Conservation (phyloP, 371 early-diverging fungal genomes). For the Lichtheimia corymbifera region DNA sequence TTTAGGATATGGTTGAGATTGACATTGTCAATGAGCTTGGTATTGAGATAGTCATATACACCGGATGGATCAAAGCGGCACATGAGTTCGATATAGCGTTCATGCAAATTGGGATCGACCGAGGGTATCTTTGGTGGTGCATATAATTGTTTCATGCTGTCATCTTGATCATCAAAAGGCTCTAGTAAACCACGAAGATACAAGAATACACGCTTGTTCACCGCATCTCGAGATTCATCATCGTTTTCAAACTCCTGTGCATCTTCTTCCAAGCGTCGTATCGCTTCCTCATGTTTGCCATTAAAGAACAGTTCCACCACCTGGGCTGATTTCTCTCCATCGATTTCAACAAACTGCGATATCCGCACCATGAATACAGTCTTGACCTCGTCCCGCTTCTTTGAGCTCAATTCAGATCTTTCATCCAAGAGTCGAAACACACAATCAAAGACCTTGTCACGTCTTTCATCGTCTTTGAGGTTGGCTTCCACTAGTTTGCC, state of each 20-base stretch:
- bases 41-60: slow-evolving; percentile 66
- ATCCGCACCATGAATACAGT: slow-evolving; percentile 64
- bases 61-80: slow-evolving; percentile 69
- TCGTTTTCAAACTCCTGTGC: slow-evolving; percentile 52
- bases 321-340: slow-evolving; percentile 64
- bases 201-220: slow-evolving; percentile 58
- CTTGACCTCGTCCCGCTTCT: slow-evolving; percentile 60
- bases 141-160: background rate
- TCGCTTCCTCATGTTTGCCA: slow-evolving; percentile 62
- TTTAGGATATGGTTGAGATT: slow-evolving; percentile 56
- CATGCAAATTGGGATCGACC: slow-evolving; percentile 45
- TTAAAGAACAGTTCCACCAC: slow-evolving; percentile 62
- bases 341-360: slow-evolving; percentile 68
- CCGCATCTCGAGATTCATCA: slow-evolving; percentile 39
- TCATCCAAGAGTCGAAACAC: slow-evolving; percentile 55
- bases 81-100: slow-evolving; percentile 70
- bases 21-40: slow-evolving; percentile 58
- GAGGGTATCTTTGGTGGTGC: background rate
- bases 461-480: slow-evolving; percentile 66
- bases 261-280: slow-evolving; percentile 56
- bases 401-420: slow-evolving; percentile 46
- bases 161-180: slow-evolving; percentile 22
- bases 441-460: slow-evolving; percentile 58
- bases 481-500: slow-evolving; percentile 70
- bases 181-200: slow-evolving; percentile 74